These are phyloP conservation scores for Musa beccarii DNA, from an alignment of 176 grass and related monocot genomes.

Conservation along the genomic window DNA sequence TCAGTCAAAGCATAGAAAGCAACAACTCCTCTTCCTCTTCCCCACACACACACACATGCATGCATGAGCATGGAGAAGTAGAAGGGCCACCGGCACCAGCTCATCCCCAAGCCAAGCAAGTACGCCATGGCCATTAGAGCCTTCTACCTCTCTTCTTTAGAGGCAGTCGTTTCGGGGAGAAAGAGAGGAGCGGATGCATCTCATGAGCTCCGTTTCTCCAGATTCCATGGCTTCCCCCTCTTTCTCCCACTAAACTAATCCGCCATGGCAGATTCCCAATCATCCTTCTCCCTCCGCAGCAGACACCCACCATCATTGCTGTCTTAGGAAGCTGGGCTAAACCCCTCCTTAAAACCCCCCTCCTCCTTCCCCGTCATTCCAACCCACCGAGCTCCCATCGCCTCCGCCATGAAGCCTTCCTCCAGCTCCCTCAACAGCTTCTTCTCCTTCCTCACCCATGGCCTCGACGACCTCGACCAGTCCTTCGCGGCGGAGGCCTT, in stretches of 20 bases:
- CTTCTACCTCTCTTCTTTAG: not conserved
- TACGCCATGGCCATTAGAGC: not conserved
- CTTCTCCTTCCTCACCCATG: constrained; percentile 14
- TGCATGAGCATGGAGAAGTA: not conserved
- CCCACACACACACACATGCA: not conserved
- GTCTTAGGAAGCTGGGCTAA: constrained; percentile 6
- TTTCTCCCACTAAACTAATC: constrained; percentile 9
- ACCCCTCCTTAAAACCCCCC: not conserved
- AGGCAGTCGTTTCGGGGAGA: not conserved
- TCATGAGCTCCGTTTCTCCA: not conserved
- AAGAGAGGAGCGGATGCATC: not conserved
- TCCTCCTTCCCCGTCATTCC: not conserved
- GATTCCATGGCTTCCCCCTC: not conserved
- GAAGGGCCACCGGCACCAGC: not conserved
- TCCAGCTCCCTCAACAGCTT: constrained; percentile 8
- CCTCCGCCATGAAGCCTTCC: constrained; percentile 16
- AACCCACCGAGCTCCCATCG: not conserved
- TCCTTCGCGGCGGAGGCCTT: constrained; percentile 13
- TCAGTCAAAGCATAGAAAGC: constrained; percentile 15
- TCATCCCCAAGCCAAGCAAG: not conserved
- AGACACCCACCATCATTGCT: constrained; percentile 8
- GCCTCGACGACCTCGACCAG: constrained; percentile 19
- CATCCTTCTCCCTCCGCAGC: constrained; percentile 10
- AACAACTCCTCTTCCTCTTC: not conserved
- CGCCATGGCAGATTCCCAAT: constrained; percentile 9